phyloP scores from a whole-genome alignment of 192 early-diverging fungal genomes.

The Spinellus fusiger region DNA sequence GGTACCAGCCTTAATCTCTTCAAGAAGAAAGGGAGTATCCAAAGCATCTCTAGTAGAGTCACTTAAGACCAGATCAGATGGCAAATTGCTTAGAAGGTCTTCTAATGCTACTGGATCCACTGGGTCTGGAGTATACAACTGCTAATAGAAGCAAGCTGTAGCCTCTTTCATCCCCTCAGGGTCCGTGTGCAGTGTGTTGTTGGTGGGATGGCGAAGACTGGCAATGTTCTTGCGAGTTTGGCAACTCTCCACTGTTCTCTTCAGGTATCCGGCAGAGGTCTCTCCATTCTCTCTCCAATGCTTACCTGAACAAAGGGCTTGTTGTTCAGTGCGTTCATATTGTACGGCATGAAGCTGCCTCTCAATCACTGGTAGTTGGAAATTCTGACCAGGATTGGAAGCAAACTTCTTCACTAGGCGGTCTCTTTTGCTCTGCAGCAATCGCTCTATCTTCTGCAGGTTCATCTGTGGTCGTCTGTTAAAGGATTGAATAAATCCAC shows the following conservation, averaged over 20 bases:
- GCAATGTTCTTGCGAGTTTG: background rate
- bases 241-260: background rate
- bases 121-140: slow-evolving; percentile 8
- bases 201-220: background rate
- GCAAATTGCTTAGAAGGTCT: background rate
- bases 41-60: background rate
- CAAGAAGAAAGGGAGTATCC: background rate
- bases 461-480: background rate
- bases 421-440: slow-evolving; percentile 1
- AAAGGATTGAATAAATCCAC: background rate
- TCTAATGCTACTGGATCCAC: background rate
- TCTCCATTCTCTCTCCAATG: slow-evolving; percentile 12
- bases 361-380: background rate
- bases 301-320: background rate
- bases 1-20: background rate
- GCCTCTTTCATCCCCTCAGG: background rate
- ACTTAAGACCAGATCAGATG: background rate
- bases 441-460: background rate
- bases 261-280: slow-evolving; percentile 1
- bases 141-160: background rate
- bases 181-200: background rate
- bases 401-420: background rate
- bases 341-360: background rate
- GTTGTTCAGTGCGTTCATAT: background rate
- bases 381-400: background rate